phyloP scores from a whole-genome alignment of 2,329 filamentous ascomycete species.

The Penicillium freii region DNA sequence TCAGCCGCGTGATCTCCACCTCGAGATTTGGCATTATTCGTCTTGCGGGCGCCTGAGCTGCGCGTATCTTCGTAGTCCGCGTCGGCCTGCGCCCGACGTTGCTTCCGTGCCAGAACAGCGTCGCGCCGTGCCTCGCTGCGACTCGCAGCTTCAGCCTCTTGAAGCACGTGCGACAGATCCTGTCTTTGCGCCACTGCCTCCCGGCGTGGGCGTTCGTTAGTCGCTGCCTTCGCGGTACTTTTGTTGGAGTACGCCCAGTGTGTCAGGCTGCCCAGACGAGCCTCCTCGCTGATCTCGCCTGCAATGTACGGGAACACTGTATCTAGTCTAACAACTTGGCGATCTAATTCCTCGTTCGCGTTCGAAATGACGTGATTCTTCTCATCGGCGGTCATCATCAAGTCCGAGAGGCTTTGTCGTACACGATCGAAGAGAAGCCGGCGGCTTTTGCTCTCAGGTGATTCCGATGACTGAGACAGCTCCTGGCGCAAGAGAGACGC shows the following conservation, averaged over 20 bases:
- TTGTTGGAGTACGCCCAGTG: slow-evolving; percentile 96
- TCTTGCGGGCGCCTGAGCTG: slow-evolving; percentile 54
- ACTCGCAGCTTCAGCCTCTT: slow-evolving; percentile 79
- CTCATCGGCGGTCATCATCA: slow-evolving; percentile 89
- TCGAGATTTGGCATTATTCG: slow-evolving; percentile 51
- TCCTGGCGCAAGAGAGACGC: slow-evolving; percentile 22
- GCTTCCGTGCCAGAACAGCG: slow-evolving; percentile 73
- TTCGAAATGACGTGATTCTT: slow-evolving; percentile 96
- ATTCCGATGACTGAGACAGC: slow-evolving; percentile 31
- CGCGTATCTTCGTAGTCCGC: slow-evolving; percentile 73
- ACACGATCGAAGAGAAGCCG: slow-evolving; percentile 76
- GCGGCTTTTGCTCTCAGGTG: slow-evolving; percentile 39
- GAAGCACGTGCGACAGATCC: slow-evolving; percentile 64
- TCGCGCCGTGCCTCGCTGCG: slow-evolving; percentile 84
- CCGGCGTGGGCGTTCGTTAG: slow-evolving; percentile 70
- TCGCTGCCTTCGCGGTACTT: slow-evolving; percentile 55
- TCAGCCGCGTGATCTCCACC: slow-evolving; percentile 29
- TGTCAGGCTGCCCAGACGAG: slow-evolving; percentile 82
- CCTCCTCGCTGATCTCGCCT: slow-evolving; percentile 87
- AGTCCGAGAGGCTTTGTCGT: slow-evolving; percentile 73
- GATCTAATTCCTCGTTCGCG: slow-evolving; percentile 83
- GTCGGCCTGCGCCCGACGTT: slow-evolving; percentile 68
- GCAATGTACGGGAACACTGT: slow-evolving; percentile 84
- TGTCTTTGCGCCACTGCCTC: slow-evolving; percentile 72
- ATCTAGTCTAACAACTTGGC: slow-evolving; percentile 80